Evolutionary conservation across 2,329 filamentous ascomycete genomes (phyloP), one percentile per base, ranked within the genome.

Genomic region (Magnaporthiopsis rhizophila): DNA sequence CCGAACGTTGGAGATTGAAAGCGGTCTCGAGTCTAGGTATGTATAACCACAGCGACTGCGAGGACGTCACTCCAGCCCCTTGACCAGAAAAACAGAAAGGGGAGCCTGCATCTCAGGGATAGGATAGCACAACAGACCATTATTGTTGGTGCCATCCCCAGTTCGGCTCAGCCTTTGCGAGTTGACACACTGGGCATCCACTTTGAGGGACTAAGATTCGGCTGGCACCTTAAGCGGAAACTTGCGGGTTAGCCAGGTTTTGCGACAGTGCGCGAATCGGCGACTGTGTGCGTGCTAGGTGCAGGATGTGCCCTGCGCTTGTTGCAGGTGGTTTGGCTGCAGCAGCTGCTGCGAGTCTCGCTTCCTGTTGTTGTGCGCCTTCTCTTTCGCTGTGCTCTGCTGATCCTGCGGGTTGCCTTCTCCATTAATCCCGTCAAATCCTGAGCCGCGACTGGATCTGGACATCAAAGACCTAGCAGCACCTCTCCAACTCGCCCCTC

Each of bases 401-500:
- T 53, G 45, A 21, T 45, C 3, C 45, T 18, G 11, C 38, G 18
- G 38, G 15, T 24, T 53, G 45, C 45, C 45, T 53, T 21, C 45
- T 53, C 45, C 45, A 53, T 53, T 24, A 24, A 62, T 45, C 21
- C 34, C 26, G n/a, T 38, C 45, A 28, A 24, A 61, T 45, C 59
- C 6, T 38, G 24, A 50, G 26, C 32, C 26, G 34, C 59, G 59
- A 61, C 59, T 60, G 59, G 32, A 60, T 34, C 45, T 45, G 34
- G 18, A 53, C 21, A 2, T 21, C 45, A 21, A 21, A 45, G 45
- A 21, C 45, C 45, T 21, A 53, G 45, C 45, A 53, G 45, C n/a
- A 24, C 21, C 45, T 45, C 34, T 61, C 59, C 45, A 30, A 62
- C 61, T 62, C 61, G 61, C 38, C 64, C 64, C 69, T 69, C 68